Conservation (phyloP, 306 rosid genomes). For the Acacia crassicarpa region DNA sequence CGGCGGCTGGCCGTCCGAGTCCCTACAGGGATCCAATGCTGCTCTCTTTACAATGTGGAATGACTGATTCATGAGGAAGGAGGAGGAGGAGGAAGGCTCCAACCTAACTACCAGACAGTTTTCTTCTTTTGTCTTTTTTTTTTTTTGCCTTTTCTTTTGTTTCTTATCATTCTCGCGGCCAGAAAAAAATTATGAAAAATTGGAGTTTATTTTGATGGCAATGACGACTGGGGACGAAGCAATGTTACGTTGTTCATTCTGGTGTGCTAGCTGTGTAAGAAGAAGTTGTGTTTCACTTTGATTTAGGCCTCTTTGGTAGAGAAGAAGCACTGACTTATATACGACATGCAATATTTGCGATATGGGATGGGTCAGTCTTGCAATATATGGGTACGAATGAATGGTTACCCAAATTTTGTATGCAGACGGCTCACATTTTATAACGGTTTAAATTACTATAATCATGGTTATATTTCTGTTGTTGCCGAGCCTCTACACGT, state of each 20-base stretch:
- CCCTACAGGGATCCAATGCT: conserved; percentile 56
- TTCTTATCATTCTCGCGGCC: background rate
- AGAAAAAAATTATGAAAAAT: conserved; percentile 14
- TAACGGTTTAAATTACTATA: background rate
- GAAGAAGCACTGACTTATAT: conserved; percentile 2
- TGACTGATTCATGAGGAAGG: conserved; percentile 31
- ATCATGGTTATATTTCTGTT: background rate
- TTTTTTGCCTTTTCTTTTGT: background rate
- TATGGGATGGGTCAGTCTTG: conserved; percentile 15
- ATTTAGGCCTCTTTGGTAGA: background rate
- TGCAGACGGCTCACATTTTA: conserved; percentile 24
- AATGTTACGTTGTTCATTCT: background rate
- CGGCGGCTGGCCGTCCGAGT: conserved; percentile 54
- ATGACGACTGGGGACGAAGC: background rate
- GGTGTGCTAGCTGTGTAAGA: background rate
- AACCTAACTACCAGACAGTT: conserved; percentile 22
- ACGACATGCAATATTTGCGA: conserved; percentile 4
- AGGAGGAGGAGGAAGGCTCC: background rate
- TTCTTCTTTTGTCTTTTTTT: background rate
- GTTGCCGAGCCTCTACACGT: background rate
- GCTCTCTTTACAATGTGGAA: conserved; percentile 84
- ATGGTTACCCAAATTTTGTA: conserved; percentile 45
- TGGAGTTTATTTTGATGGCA: conserved; percentile 31
- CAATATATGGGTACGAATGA: conserved; percentile 12
- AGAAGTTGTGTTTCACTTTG: background rate